Conservation (phyloP, 2,329 filamentous ascomycete species). For the Chrysoporthe cubensis region DNA sequence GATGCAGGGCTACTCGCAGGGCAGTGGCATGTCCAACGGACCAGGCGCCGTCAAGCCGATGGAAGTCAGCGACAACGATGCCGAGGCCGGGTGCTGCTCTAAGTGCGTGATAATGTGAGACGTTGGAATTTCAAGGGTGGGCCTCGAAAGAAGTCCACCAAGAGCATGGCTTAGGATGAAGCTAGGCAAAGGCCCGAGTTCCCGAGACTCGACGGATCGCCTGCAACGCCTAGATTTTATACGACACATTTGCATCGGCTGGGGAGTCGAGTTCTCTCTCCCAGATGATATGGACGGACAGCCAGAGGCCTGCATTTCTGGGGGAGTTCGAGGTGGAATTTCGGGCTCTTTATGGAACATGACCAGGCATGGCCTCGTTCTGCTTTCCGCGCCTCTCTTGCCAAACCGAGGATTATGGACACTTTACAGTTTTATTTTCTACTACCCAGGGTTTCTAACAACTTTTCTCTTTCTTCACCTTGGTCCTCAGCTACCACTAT, state of each 20-base stretch:
- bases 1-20: constrained; percentile 84
- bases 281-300: constrained; percentile 27
- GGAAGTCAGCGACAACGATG: constrained; percentile 73
- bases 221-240: constrained; percentile 27
- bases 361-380: constrained; percentile 29
- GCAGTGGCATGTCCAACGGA: constrained; percentile 65
- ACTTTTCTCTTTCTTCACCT: constrained; percentile 33
- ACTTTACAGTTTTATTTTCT: constrained; percentile 30
- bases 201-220: constrained; percentile 16
- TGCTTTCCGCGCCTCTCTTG: constrained; percentile 24
- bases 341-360: constrained; percentile 28
- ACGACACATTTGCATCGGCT: constrained; percentile 30
- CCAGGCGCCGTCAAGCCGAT: constrained; percentile 72
- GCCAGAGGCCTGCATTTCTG: constrained; percentile 28
- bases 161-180: constrained; percentile 9
- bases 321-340: constrained; percentile 28
- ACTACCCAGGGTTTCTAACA: constrained; percentile 30
- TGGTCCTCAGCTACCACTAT: constrained; percentile 34
- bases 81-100: constrained; percentile 77
- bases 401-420: constrained; percentile 28
- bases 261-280: constrained; percentile 24
- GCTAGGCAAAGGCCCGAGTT: constrained; percentile 10
- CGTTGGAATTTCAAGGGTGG: constrained; percentile 12
- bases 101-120: constrained; percentile 87
- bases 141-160: constrained; percentile 15